These are phyloP conservation scores for Naganishia randhawae DNA, from an alignment of 768 basidiomycete genomes.

Conservation along the genomic window DNA sequence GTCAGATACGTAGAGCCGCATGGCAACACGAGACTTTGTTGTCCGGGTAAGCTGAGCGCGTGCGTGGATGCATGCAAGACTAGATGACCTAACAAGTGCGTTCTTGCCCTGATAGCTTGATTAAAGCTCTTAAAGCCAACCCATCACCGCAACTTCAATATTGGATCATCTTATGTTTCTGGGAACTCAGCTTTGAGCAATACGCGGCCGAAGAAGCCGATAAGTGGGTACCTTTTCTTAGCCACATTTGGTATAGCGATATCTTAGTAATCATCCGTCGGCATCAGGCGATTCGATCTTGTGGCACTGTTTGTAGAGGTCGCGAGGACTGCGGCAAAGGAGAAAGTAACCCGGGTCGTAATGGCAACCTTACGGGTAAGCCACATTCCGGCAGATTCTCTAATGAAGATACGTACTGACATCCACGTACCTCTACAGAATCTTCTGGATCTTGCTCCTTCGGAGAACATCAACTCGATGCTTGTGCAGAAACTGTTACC, in stretches of 20 bases:
- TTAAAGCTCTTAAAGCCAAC: conserved; percentile 74
- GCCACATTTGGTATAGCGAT: background rate
- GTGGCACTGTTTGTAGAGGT: conserved; percentile 77
- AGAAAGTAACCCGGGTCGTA: conserved; percentile 91
- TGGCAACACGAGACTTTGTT: conserved; percentile 59
- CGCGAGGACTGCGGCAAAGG: conserved; percentile 86
- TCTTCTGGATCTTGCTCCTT: conserved; percentile 79
- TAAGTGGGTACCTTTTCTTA: conserved; percentile 58
- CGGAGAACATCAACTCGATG: conserved; percentile 87
- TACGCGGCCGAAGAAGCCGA: conserved; percentile 80
- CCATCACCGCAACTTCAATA: conserved; percentile 92
- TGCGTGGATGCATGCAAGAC: too few species aligned
- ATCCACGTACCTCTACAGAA: conserved; percentile 58
- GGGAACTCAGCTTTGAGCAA: conserved; percentile 88
- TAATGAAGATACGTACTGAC: background rate
- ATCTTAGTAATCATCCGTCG: conserved; percentile 14
- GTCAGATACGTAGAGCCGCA: conserved; percentile 71
- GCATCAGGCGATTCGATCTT: conserved; percentile 76
- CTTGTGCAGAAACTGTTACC: conserved; percentile 79
- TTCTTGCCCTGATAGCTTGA: conserved; percentile 57
- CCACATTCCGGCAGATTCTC: background rate
- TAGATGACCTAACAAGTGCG: background rate
- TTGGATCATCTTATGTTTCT: conserved; percentile 85
- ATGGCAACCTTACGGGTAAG: conserved; percentile 82
- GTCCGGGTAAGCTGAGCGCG: conserved; percentile 43